Evolutionary conservation across 768 basidiomycete genomes (phyloP), one percentile per base, ranked within the genome.

Genomic region (Termitomyces sp.): DNA sequence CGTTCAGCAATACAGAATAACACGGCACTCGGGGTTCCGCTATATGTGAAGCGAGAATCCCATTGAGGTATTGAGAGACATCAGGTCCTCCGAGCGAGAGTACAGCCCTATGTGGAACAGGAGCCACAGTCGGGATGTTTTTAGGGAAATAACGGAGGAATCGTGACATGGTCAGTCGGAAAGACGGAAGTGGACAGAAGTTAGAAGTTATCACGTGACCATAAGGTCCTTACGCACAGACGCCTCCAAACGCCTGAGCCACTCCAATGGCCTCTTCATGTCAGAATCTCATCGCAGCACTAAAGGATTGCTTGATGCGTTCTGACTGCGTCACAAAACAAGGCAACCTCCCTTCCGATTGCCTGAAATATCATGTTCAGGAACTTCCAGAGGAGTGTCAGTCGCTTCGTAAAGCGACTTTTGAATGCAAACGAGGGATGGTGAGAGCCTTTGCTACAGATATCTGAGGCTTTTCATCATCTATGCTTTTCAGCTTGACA

Each of bases 381-480:
- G 87, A 92, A 60, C 78, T 96, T 25, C 92, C 94, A 2, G 84
- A 89, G 62, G 79, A 88, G 63, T 96, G 94, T 68, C 82, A 84
- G 67, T 79, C 83, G 27, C 73, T 96, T 54, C 79, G 94, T 51
- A 85, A 83, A 69, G 90, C 91, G 11, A 85, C 89, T 0, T 94
- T 89, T 63, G 91, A 95, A 61, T 96, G 94, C 74, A 96, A 96
- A 70, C 79, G 91, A 57, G 90, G 87, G 42, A 89, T 92, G 89
- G 91, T 92, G 57, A 57, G 84, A 41, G 32, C 16, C 12, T 1
- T 19, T 48, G 28, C 17, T 37, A 35, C 21, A 21, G 14, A 25
- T 11, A 5, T 21, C 19, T 41, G 19, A 9, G 32, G 14, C 14
- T 39, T n/a, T 30, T 51, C 32, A 49, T 27, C 25, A 47, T 53